phyloP scores from a whole-genome alignment of 192 early-diverging fungal genomes.

The Coemansia brasiliensis region DNA sequence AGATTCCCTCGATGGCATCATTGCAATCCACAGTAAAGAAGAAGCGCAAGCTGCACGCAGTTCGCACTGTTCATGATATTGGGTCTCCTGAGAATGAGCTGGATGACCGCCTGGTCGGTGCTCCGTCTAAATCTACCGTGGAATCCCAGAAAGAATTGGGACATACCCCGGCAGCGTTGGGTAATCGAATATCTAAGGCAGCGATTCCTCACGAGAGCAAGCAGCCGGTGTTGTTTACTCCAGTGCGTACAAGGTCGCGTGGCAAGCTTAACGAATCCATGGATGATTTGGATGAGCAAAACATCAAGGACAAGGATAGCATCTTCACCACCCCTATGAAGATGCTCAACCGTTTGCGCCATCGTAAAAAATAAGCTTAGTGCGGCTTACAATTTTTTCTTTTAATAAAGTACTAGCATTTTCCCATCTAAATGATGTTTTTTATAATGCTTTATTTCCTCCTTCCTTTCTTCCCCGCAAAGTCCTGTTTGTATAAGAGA shows the following conservation, averaged over 20 bases:
- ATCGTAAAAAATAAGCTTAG: conserved; percentile 48
- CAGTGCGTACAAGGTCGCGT: conserved; percentile 26
- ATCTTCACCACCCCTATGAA: conserved; percentile 49
- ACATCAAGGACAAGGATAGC: conserved; percentile 14
- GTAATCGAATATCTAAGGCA: neutral
- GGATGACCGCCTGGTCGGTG: conserved; percentile 5
- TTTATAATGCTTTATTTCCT: too few relatives aligned
- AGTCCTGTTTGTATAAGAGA: too few relatives aligned
- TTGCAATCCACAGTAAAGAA: conserved; percentile 30
- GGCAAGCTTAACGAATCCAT: conserved; percentile 3
- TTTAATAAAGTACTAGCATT: too few relatives aligned
- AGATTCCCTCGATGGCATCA: conserved; percentile 8
- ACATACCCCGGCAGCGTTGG: neutral
- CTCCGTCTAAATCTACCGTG: neutral
- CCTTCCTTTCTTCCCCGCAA: too few relatives aligned
- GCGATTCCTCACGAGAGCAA: conserved; percentile 30
- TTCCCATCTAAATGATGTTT: too few relatives aligned
- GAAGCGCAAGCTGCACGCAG: conserved; percentile 44
- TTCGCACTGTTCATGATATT: conserved; percentile 21
- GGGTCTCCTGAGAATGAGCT: conserved; percentile 8
- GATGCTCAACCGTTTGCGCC: conserved; percentile 47
- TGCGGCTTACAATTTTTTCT: too few relatives aligned
- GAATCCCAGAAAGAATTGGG: neutral
- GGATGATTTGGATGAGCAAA: neutral
- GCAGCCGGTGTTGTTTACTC: conserved; percentile 41